phyloP scores from a whole-genome alignment of 768 basidiomycete species.

The Mycena galericulata region DNA sequence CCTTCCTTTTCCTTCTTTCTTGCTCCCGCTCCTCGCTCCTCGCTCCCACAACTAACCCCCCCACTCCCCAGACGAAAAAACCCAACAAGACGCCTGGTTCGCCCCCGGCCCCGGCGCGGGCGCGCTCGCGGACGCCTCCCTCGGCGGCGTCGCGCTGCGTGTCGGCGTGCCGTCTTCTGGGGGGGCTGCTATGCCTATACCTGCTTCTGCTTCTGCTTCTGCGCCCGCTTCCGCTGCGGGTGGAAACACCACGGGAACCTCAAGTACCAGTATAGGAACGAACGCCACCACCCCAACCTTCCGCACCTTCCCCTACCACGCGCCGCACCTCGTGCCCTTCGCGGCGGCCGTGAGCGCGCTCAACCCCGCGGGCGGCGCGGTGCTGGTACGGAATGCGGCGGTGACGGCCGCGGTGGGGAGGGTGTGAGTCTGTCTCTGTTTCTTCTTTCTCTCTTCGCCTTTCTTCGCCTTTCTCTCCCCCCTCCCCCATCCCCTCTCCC shows the following conservation, averaged over 20 bases:
- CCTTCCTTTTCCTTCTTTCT: slow-evolving; percentile 29
- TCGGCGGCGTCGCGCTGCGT: slow-evolving; percentile 61
- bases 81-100: slow-evolving; percentile 82
- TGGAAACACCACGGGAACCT: no score
- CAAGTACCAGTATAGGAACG: no score
- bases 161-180: slow-evolving; percentile 41
- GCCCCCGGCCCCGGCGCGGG: slow-evolving; percentile 83
- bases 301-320: slow-evolving; percentile 91
- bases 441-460: neutral
- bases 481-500: no score
- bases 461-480: no score
- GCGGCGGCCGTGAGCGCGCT: slow-evolving; percentile 81
- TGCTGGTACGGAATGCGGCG: slow-evolving; percentile 80
- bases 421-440: slow-evolving; percentile 57
- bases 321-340: slow-evolving; percentile 77
- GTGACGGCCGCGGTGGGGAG: slow-evolving; percentile 82
- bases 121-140: slow-evolving; percentile 75
- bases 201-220: neutral
- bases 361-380: slow-evolving; percentile 88
- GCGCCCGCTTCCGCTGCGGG: no score
- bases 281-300: slow-evolving; percentile 56
- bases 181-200: neutral
- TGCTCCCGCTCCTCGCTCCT: neutral
- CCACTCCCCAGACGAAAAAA: slow-evolving; percentile 65
- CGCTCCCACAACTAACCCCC: neutral